Percentiles rank a stretch among this genome's conserved stretches.
These are phyloP conservation scores for Phytophthora pseudosyringae DNA, from an alignment of 352 stramenopile species.

Conservation along the genomic window DNA sequence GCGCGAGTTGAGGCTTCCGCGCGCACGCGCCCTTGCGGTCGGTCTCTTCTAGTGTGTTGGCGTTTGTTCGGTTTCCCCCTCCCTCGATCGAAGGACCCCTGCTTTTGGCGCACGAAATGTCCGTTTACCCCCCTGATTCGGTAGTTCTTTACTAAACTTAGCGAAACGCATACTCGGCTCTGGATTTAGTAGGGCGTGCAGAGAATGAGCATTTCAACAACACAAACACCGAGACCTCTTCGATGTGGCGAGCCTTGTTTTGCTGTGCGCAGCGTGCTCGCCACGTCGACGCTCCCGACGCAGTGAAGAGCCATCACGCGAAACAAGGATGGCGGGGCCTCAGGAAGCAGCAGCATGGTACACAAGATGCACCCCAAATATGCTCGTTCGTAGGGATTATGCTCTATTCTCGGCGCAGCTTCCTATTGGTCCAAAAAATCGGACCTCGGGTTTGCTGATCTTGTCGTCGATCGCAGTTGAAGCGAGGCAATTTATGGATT, in stretches of 20 bases:
- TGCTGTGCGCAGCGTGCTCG: not conserved
- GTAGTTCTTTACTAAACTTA: not conserved
- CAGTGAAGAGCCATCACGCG: not conserved
- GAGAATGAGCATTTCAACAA: slow-evolving; percentile 14
- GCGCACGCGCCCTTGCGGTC: slow-evolving; percentile 4
- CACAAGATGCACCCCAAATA: slow-evolving; percentile 7
- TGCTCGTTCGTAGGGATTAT: slow-evolving; percentile 2
- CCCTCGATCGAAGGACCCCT: slow-evolving; percentile 6
- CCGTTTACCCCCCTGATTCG: not conserved
- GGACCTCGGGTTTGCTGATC: not conserved
- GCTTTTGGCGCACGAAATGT: too few relatives aligned
- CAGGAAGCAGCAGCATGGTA: not conserved
- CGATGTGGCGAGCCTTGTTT: slow-evolving; percentile 22
- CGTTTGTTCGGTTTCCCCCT: slow-evolving; percentile 29
- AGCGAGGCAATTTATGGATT: slow-evolving; percentile 7
- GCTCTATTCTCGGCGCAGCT: not conserved
- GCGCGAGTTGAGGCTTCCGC: slow-evolving; percentile 6
- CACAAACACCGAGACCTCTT: slow-evolving; percentile 19
- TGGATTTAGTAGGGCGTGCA: slow-evolving; percentile 15
- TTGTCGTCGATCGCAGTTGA: slow-evolving; percentile 26
- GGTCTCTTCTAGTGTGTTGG: slow-evolving; percentile 26
- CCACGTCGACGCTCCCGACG: not conserved
- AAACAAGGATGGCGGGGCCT: not conserved
- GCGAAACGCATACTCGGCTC: not conserved
- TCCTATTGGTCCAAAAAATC: slow-evolving; percentile 7